Conservation (phyloP, 176 grass and related monocot genomes). For the Paspalum vaginatum region DNA sequence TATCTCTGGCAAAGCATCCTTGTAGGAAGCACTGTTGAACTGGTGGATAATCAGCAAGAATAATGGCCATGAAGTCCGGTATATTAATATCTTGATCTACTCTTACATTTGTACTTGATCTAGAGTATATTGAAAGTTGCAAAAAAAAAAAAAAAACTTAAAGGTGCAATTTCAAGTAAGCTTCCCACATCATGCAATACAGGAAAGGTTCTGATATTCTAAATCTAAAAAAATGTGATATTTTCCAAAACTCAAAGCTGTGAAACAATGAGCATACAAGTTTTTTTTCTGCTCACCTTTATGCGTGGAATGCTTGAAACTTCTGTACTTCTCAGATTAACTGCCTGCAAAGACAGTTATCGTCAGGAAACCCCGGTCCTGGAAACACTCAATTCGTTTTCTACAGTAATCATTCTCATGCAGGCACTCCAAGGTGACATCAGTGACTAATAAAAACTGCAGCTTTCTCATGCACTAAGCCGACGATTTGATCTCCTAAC, state of each 20-base stretch:
- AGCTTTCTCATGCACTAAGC: background rate
- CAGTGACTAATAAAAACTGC: background rate
- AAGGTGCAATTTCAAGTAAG: background rate
- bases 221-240: background rate
- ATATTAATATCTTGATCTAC: constrained; percentile 23
- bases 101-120: constrained; percentile 14
- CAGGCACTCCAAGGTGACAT: constrained; percentile 2
- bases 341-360: constrained; percentile 64
- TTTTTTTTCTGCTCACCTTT: constrained; percentile 51
- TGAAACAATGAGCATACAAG: background rate
- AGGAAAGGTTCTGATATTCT: background rate
- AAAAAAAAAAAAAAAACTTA: background rate
- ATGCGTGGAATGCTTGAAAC: constrained; percentile 59
- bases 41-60: constrained; percentile 49
- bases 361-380: constrained; percentile 22
- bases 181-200: constrained; percentile 12
- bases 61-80: constrained; percentile 36
- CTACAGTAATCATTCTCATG: background rate
- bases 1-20: constrained; percentile 85
- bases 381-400: background rate
- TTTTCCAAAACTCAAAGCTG: constrained; percentile 39
- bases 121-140: background rate
- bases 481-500: constrained; percentile 9
- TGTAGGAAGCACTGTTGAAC: constrained; percentile 81
- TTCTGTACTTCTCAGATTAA: constrained; percentile 83